Evolutionary conservation across 495 filamentous ascomycete species (phyloP).

Genomic region (Penicillium goetzii): DNA sequence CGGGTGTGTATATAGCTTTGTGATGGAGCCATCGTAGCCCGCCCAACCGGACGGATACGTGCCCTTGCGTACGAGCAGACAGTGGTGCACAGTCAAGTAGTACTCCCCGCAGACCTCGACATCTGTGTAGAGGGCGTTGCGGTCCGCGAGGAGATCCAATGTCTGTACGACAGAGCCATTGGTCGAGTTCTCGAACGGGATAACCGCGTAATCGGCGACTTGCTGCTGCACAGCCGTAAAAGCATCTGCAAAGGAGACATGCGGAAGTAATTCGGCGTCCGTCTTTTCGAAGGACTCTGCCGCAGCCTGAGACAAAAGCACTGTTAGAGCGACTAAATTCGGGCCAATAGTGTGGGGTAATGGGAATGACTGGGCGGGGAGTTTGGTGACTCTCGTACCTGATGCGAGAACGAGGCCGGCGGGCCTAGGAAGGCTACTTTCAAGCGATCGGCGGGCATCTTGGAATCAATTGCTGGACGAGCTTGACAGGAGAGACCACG

Average conservation of each 20-base stretch:
- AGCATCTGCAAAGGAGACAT: constrained; percentile 67
- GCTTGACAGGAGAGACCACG: not conserved
- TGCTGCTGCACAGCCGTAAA: constrained; percentile 76
- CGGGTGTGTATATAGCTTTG: constrained; percentile 80
- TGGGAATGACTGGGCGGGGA: constrained; percentile 2
- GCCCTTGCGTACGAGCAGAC: constrained; percentile 62
- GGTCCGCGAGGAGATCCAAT: constrained; percentile 84
- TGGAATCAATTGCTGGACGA: not conserved
- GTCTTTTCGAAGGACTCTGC: constrained; percentile 59
- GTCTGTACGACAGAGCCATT: constrained; percentile 90
- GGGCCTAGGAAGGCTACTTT: constrained; percentile 85
- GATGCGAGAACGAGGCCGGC: constrained; percentile 83
- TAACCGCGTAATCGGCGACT: constrained; percentile 69
- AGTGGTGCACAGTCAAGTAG: constrained; percentile 86
- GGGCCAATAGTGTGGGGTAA: constrained; percentile 15
- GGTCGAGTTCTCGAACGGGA: constrained; percentile 94
- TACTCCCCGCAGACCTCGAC: constrained; percentile 77
- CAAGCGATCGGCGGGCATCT: constrained; percentile 30
- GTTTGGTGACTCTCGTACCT: constrained; percentile 56
- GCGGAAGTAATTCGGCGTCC: constrained; percentile 57
- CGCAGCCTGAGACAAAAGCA: constrained; percentile 59
- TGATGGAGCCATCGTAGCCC: constrained; percentile 40
- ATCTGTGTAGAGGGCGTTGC: constrained; percentile 58
- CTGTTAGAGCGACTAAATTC: constrained; percentile 11
- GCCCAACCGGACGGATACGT: constrained; percentile 34